Evolutionary conservation across 768 basidiomycete genomes (phyloP), one percentile per base, ranked within the genome.

Genomic region (Rhodocollybia butyracea): DNA sequence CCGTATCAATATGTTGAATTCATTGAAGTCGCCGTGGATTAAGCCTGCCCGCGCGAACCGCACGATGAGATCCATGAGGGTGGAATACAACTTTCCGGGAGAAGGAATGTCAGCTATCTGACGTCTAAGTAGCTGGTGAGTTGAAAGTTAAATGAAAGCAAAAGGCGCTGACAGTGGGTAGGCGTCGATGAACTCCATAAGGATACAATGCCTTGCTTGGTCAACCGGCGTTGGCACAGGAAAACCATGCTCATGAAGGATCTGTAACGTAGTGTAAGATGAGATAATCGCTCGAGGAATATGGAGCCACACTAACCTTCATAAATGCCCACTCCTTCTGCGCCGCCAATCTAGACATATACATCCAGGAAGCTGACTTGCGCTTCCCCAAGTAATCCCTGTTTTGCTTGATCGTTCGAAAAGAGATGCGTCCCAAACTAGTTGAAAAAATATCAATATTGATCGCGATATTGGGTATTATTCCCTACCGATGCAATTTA

Each of bases 21-120:
- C 97, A 73, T 99, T 99, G 73, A 91, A 99, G 63, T 99, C 97
- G 39, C 97, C 95, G 64, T 99, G 97, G 50, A 99, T 98, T n/a
- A 99, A 81, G 5, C 97, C 97, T 15, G 89, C 85, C 34, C 83
- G 85, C 5, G 96, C 95, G 64, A 98, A 89, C 51, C 94, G 91
- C 55, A 98, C 93, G 66, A 98, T 94, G 57, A 98, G 76, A 68
- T 94, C 92, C 97, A 98, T 98, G 42, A 98, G 76, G 17, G 76
- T 73, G 1, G 94, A 94, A 71, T 98, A 98, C 21, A 98, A 80
- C 59, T 86, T 88, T 38, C 93, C 93, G 0, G 96, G 94, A 2
- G 89, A 88, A 6, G 88, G 83, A 13, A 95, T 77, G 55, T 90
- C 83, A 30, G 87, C 74, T 57, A 98, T 86, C 72, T 96, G 94